Percentiles rank a stretch among this genome's conserved stretches.
phyloP scores from a whole-genome alignment of 805 yeast species.

The Candida dendrica region DNA sequence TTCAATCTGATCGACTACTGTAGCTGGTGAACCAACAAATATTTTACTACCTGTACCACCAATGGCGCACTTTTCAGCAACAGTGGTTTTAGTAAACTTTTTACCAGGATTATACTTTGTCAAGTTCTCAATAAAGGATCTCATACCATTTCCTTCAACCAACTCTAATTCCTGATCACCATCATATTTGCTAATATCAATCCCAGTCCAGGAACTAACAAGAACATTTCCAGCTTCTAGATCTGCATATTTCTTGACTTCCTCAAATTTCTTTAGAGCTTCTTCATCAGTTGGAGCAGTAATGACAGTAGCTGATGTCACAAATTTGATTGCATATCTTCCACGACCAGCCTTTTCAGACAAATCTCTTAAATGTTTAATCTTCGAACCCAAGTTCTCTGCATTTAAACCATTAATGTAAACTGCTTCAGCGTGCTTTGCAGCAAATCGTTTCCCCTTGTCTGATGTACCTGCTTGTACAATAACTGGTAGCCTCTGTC shows the following conservation, averaged over 20 bases:
- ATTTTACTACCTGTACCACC: slow-evolving; percentile 21
- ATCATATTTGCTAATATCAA: slow-evolving; percentile 27
- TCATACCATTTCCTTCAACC: slow-evolving; percentile 21
- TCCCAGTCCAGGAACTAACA: slow-evolving; percentile 35
- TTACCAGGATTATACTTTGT: slow-evolving; percentile 19
- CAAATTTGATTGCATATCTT: slow-evolving; percentile 26
- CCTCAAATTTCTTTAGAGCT: slow-evolving; percentile 26
- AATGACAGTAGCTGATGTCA: slow-evolving; percentile 27
- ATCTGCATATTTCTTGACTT: slow-evolving; percentile 24
- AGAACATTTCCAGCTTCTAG: slow-evolving; percentile 32
- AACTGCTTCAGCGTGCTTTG: slow-evolving; percentile 31
- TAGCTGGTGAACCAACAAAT: slow-evolving; percentile 27
- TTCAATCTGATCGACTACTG: slow-evolving; percentile 34
- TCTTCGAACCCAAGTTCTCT: slow-evolving; percentile 15
- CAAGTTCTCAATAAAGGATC: slow-evolving; percentile 22
- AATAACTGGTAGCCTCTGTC: slow-evolving; percentile 33
- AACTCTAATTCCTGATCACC: slow-evolving; percentile 26
- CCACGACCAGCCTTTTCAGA: slow-evolving; percentile 25
- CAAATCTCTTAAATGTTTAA: slow-evolving; percentile 21
- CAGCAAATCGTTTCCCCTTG: slow-evolving; percentile 31
- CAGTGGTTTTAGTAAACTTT: slow-evolving; percentile 14
- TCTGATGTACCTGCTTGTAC: slow-evolving; percentile 34
- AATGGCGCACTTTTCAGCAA: slow-evolving; percentile 19
- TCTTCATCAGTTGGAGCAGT: slow-evolving; percentile 31
- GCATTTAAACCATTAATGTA: slow-evolving; percentile 27